Percentiles rank a stretch among this genome's conserved stretches.
Conservation (phyloP, 2,329 filamentous ascomycete species). For the Venturia aucupariae region DNA sequence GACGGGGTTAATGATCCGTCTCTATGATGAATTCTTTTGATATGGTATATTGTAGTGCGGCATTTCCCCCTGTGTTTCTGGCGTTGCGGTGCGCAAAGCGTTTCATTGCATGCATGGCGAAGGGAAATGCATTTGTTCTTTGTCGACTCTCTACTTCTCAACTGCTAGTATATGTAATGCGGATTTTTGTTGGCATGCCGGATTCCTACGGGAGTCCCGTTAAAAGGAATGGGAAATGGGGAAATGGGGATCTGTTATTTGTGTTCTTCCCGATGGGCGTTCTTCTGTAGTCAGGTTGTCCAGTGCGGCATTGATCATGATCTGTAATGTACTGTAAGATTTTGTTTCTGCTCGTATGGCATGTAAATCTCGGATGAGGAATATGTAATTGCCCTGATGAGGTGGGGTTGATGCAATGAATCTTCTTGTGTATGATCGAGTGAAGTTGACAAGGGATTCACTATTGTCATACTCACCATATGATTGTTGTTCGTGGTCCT, state of each 20-base stretch:
- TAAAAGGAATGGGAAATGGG: neutral
- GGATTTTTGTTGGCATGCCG: neutral
- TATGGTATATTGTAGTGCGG: neutral
- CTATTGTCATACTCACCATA: too few relatives aligned
- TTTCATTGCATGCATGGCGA: neutral
- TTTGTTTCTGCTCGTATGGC: neutral
- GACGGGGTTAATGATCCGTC: neutral
- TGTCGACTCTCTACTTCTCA: neutral
- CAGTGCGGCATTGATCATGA: neutral
- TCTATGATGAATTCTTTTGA: neutral
- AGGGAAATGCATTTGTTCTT: neutral
- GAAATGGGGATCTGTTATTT: neutral
- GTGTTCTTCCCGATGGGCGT: neutral
- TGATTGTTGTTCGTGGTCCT: too few relatives aligned
- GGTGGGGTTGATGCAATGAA: neutral
- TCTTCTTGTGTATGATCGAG: neutral
- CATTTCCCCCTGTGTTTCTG: neutral
- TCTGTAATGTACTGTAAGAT: neutral
- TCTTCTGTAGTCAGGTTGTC: neutral
- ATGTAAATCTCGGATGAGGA: too few relatives aligned
- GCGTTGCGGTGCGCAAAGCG: neutral
- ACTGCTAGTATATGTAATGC: neutral
- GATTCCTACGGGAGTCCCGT: neutral
- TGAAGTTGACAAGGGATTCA: neutral
- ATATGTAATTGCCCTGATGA: neutral